Base-by-base conservation (phyloP, 2,329 filamentous ascomycete species). In the Phialophora tarda region DNA sequence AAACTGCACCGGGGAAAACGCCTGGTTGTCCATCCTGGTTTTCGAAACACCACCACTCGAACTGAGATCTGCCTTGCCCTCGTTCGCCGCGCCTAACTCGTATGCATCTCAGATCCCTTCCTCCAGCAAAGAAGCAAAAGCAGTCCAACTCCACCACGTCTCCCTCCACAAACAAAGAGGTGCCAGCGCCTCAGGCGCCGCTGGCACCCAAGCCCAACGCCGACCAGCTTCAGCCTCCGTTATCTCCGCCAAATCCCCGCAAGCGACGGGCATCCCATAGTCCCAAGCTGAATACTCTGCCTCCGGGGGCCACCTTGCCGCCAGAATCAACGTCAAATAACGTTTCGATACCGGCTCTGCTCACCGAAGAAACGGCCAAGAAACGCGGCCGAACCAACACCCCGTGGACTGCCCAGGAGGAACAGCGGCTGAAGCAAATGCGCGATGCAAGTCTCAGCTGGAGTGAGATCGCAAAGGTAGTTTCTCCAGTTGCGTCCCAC, bases 381-480 rank as follows among this genome's bases (percentile, higher is more conserved):
- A 97, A 97, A 82, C 95, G 92, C 74, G 68, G 69, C 21, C 86
- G 95, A 67, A 98, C 95, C n/a, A 99, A 99, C 77, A 99, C 95
- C 2, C 95, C 95, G 0, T 99, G 95, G 95, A 97, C 93, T 1
- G 92, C 94, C 2, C 91, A 91, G 38, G 95, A 99, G 78, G 95
- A 99, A 79, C 88, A 94, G 76, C 85, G 93, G 54, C 82, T 99
- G 73, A 98, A 98, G 83, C 88, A 90, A 72, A 96, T 99, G 92
- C 87, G 95, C 74, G 95, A 98, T 78, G 87, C 89, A 0, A 93
- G 94, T 11, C 93, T 91, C 73, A 97, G 91, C 75, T 99, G 95
- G 95, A 96, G 92, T 57, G 95, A 98, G 75, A 99, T 99, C 76
- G 95, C 94, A 73, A 98, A 98, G 89, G 93, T 96, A 74, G 82